Percentiles rank a stretch among this genome's conserved stretches.
Conservation (phyloP, 371 early-diverging fungal species). For the Mucor mucedo region DNA sequence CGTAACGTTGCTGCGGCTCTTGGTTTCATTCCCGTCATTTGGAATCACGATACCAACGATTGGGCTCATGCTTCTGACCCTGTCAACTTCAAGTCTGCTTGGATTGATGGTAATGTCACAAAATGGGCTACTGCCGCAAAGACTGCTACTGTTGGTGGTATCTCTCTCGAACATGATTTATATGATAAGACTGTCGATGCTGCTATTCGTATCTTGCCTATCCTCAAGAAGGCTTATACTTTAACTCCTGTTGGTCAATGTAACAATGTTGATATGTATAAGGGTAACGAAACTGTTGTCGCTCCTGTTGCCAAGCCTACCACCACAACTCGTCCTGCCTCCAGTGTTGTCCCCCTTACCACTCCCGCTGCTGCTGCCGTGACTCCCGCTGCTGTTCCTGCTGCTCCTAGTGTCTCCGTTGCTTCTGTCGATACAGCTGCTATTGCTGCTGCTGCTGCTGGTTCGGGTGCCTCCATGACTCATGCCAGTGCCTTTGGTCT, state of each 20-base stretch:
- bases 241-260: conserved; percentile 37
- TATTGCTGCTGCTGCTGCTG: conserved; percentile 8
- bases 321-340: background rate
- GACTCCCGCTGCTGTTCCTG: conserved; percentile 11
- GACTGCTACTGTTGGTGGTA: conserved; percentile 38
- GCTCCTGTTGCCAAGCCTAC: conserved; percentile 1
- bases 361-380: conserved; percentile 3
- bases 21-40: conserved; percentile 53
- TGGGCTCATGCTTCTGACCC: conserved; percentile 37
- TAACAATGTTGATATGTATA: conserved; percentile 33
- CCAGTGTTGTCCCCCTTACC: conserved; percentile 5
- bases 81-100: conserved; percentile 15
- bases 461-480: conserved; percentile 6
- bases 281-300: conserved; percentile 21
- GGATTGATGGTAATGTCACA: conserved; percentile 47
- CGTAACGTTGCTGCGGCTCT: conserved; percentile 52
- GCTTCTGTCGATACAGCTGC: conserved; percentile 7
- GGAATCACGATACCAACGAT: conserved; percentile 55
- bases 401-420: background rate
- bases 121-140: conserved; percentile 41
- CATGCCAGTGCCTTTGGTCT: background rate
- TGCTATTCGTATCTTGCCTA: conserved; percentile 45
- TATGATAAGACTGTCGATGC: conserved; percentile 43
- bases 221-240: conserved; percentile 32
- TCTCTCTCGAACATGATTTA: conserved; percentile 52